A percentile compares a stretch with the other conserved stretches of the same genome.
Evolutionary conservation across 2,329 filamentous ascomycete genomes (phyloP).

Genomic region (Metarhizium robertsii): DNA sequence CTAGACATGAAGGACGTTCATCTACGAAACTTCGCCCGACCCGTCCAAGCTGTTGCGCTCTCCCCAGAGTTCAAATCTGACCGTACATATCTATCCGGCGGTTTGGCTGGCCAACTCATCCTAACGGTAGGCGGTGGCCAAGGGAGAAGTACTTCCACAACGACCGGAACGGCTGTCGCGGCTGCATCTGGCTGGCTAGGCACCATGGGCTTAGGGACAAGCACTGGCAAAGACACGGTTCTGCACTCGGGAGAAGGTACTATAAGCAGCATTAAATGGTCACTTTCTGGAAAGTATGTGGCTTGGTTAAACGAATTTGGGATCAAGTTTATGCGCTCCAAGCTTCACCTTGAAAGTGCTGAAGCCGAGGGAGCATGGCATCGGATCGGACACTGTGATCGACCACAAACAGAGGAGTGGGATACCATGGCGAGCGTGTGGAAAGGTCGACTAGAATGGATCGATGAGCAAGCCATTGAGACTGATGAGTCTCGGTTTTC

Average conservation of each 20-base stretch:
- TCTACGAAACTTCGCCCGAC: constrained; percentile 85
- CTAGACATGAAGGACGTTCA: constrained; percentile 84
- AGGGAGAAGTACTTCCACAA: constrained; percentile 81
- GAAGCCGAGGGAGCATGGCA: constrained; percentile 87
- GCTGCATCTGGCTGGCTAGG: constrained; percentile 87
- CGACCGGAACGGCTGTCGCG: constrained; percentile 71
- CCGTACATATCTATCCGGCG: constrained; percentile 81
- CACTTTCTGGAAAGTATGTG: constrained; percentile 81
- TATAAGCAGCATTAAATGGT: constrained; percentile 92
- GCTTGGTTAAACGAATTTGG: constrained; percentile 95
- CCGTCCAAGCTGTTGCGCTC: constrained; percentile 84
- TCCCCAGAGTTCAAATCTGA: constrained; percentile 92
- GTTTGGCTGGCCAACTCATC: constrained; percentile 77
- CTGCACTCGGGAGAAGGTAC: constrained; percentile 87
- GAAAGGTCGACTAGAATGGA: constrained; percentile 89
- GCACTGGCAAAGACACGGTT: constrained; percentile 74
- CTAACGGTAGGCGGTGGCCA: constrained; percentile 72
- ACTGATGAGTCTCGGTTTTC: constrained; percentile 44
- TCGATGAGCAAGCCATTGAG: constrained; percentile 75
- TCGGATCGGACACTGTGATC: constrained; percentile 82
- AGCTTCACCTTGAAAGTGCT: constrained; percentile 65
- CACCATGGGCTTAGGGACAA: constrained; percentile 70
- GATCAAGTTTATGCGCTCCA: constrained; percentile 94
- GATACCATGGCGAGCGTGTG: constrained; percentile 95
- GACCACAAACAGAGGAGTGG: constrained; percentile 79